Conservation (phyloP, 2,329 filamentous ascomycete genomes). For the Claviceps humidiphila region DNA sequence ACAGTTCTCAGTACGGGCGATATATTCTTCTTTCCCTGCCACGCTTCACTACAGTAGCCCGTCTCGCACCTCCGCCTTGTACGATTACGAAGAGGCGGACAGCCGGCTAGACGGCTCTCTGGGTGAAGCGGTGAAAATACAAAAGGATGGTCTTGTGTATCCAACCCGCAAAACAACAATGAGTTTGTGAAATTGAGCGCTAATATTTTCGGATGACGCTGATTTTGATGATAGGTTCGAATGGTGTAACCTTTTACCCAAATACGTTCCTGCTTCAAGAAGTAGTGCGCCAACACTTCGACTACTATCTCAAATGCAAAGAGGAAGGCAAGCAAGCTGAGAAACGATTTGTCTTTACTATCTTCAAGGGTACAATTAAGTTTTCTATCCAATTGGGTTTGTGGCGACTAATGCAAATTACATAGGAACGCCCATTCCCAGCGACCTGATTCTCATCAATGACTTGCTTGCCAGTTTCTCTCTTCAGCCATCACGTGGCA, state of each 20-base stretch:
- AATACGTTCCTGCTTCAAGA: conserved; percentile 11
- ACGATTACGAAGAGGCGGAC: conserved; percentile 2
- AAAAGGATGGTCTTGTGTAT: conserved; percentile 7
- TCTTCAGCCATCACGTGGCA: conserved; percentile 10
- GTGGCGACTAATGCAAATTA: too few relatives aligned
- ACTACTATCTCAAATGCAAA: conserved; percentile 7
- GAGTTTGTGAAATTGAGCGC: not conserved
- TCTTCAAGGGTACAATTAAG: conserved; percentile 5
- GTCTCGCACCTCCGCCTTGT: conserved; percentile 2
- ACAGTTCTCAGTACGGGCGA: conserved; percentile 6
- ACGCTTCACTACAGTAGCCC: conserved; percentile 7
- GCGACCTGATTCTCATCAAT: conserved; percentile 9
- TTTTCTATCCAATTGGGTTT: not conserved
- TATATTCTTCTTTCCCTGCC: conserved; percentile 9
- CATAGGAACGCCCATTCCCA: conserved; percentile 6
- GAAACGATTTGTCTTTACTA: conserved; percentile 7
- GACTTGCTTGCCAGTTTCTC: conserved; percentile 9
- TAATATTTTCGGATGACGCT: not conserved
- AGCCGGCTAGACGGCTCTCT: not conserved
- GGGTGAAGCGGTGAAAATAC: conserved; percentile 6
- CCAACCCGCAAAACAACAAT: conserved; percentile 2
- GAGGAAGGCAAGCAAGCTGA: conserved; percentile 4
- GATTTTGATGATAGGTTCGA: conserved; percentile 5
- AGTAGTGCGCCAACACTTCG: conserved; percentile 7
- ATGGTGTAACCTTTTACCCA: conserved; percentile 11